phyloP scores from a whole-genome alignment of 208 protist species.

The Vickermania spadyakhi region DNA sequence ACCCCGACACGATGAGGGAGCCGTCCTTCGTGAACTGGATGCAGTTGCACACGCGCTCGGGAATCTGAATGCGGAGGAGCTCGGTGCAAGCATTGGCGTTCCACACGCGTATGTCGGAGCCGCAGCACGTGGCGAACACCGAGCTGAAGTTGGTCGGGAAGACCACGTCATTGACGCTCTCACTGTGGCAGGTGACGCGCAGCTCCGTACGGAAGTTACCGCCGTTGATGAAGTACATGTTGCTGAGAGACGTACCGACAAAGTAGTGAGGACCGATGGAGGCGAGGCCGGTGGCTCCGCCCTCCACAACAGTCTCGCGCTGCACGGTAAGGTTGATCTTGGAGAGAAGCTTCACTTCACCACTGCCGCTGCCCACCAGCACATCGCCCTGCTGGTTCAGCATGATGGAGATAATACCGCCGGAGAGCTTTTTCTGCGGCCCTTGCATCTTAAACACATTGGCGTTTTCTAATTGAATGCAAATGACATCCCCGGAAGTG shows the following conservation, averaged over 20 bases:
- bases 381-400: conserved; percentile 69
- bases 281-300: conserved; percentile 83
- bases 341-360: conserved; percentile 80
- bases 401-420: conserved; percentile 73
- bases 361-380: conserved; percentile 87
- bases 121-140: conserved; percentile 93
- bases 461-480: conserved; percentile 69
- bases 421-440: conserved; percentile 78
- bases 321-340: conserved; percentile 84
- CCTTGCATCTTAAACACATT: conserved; percentile 89
- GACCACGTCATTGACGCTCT: conserved; percentile 88
- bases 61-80: conserved; percentile 92
- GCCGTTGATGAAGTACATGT: conserved; percentile 90
- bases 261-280: conserved; percentile 76
- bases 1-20: conserved; percentile 89
- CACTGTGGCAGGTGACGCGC: conserved; percentile 91
- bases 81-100: conserved; percentile 86
- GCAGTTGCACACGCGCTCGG: conserved; percentile 89
- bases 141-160: conserved; percentile 90
- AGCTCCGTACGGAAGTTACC: conserved; percentile 84
- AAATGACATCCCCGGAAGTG: conserved; percentile 89
- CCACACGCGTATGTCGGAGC: conserved; percentile 93
- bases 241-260: conserved; percentile 80
- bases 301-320: conserved; percentile 50
- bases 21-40: conserved; percentile 90